Base-by-base conservation (phyloP, 495 filamentous ascomycete species). In the Cercophora sp. region DNA sequence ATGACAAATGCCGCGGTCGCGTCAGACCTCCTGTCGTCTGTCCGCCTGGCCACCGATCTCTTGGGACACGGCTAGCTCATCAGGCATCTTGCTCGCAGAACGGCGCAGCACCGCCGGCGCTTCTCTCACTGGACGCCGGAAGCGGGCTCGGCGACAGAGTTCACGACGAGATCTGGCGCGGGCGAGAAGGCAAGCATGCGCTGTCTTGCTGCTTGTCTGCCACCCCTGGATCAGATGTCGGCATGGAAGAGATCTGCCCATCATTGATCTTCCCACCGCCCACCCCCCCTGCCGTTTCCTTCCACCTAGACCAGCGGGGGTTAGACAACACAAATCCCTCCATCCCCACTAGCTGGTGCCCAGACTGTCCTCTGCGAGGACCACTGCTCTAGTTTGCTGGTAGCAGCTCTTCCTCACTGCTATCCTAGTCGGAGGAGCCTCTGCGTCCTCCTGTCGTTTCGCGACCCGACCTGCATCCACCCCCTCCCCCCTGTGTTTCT, bases 171-270 rank as follows among this genome's bases (percentile, higher is more conserved):
- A n/a, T n/a, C n/a, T n/a, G n/a, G n/a, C n/a, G n/a, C n/a, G n/a
- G n/a, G n/a, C n/a, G n/a, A n/a, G n/a, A n/a, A n/a, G n/a, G n/a
- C n/a, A n/a, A n/a, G n/a, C n/a, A n/a, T n/a, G n/a, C n/a, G n/a
- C n/a, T n/a, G n/a, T n/a, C n/a, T 43, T 18, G 35, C 35, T 10
- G 35, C 23, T 11, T 36, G 15, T 31, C 27, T 23, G 41, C 26
- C 52, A 22, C 48, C 47, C 55, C 32, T 39, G 54, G 46, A 32
- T 45, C 46, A 59, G 45, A 59, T 64, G 54, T 51, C 52, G 61
- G 57, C 59, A 61, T 58, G 23, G 54, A 52, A 59, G 54, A 58
- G 63, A 66, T 66, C 62, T 61, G 53, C 60, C 43, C 56, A 43
- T 53, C 58, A 52, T 43, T 54, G 60, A 59, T 63, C 57, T 61